phyloP scores from a whole-genome alignment of 306 rosid genomes.

The Trichosanthes truncata region DNA sequence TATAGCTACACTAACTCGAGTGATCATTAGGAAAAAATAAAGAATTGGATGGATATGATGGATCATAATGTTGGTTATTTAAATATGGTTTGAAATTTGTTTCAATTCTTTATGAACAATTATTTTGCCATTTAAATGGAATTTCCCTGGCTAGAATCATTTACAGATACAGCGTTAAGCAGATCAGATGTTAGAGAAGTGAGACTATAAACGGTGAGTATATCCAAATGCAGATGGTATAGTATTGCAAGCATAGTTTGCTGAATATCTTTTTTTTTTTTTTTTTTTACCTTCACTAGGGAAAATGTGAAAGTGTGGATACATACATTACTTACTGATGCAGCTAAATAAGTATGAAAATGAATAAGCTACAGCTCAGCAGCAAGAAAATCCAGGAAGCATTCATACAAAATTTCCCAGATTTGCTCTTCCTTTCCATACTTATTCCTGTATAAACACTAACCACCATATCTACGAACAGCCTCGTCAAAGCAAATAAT shows the following conservation, averaged over 20 bases:
- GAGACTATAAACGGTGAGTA: background rate
- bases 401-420: slow-evolving; percentile 54
- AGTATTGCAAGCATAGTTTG: background rate
- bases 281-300: background rate
- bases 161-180: background rate
- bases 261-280: background rate
- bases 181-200: background rate
- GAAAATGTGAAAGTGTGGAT: background rate
- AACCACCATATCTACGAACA: slow-evolving; percentile 32
- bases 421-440: slow-evolving; percentile 19
- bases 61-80: background rate
- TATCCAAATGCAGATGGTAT: background rate
- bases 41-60: too few relatives aligned
- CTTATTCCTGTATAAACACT: slow-evolving; percentile 25
- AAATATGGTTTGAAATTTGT: too few relatives aligned
- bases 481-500: slow-evolving; percentile 34
- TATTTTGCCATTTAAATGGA: background rate
- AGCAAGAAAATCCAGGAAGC: slow-evolving; percentile 69
- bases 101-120: background rate
- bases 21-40: too few relatives aligned
- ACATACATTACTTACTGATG: background rate
- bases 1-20: too few relatives aligned
- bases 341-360: slow-evolving; percentile 26
- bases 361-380: slow-evolving; percentile 44
- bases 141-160: background rate